Base-by-base conservation (phyloP, 2,329 filamentous ascomycete species). In the Penicillium paneum region DNA sequence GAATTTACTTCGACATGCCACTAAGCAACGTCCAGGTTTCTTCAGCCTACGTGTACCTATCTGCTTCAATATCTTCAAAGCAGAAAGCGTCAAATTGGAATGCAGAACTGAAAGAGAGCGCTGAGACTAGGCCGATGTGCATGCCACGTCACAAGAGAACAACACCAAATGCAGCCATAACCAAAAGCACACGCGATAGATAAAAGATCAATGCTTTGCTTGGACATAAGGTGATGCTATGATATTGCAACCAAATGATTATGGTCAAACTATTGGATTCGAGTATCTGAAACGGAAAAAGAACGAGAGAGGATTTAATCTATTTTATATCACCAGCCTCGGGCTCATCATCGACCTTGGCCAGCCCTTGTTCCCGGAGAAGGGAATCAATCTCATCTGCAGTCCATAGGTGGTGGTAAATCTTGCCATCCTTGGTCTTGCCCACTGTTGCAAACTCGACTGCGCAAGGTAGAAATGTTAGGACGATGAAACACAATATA, bases 381-480 rank as follows among this genome's bases (percentile, higher is more conserved):
- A 99, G 80, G 47, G 88, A 86, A 72, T 91, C 93, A 69, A 99
- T 99, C 81, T 97, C 94, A 63, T 99, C 93, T 41, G 92, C 93
- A 67, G 86, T 89, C 94, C 94, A 99, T 59, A 99, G 83, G 73
- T 96, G 90, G 78, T 99, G 94, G 80, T 97, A 99, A 76, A 99
- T 93, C 80, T 93, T 94, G 69, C 94, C 94, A 63, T 92, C 86
- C 76, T 91, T 88, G 64, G 92, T 97, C 79, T 92, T 91, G 66
- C 94, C 95, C 58, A 99, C 93, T 31, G 95, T 99, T 64, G 94
- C 95, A 71, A 99, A 99, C 73, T 99, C 94, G 72, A 99, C 92
- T 97, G 24, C 12, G 31, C 6, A 19, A 43, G 65, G 15, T 59
- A 38, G 15, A 63, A 47, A 21, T 29, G 48, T 64, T 54, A 67